A percentile compares a stretch with the other conserved stretches of the same genome.
Evolutionary conservation across 371 early-diverging fungal genomes (phyloP).

Genomic region (Mortierella sp.): DNA sequence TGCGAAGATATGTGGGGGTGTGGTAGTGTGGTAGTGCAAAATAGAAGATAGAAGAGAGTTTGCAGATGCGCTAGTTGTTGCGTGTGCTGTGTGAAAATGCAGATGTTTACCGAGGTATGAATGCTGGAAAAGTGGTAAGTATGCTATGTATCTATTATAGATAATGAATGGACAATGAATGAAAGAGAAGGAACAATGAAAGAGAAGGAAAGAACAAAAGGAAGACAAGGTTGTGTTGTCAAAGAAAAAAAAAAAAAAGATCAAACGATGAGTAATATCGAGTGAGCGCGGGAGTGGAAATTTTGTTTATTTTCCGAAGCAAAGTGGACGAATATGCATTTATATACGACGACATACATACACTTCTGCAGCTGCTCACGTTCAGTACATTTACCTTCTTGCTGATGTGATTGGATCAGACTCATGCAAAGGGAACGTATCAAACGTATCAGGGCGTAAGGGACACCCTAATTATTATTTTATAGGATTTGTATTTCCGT

Average conservation of each 20-base stretch:
- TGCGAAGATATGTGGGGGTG: neutral
- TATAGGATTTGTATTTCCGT: neutral
- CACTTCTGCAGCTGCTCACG: neutral
- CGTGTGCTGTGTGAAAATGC: neutral
- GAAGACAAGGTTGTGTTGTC: no score
- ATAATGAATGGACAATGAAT: neutral
- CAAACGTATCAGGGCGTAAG: no score
- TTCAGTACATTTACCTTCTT: neutral
- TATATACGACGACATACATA: no score
- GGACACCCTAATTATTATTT: no score
- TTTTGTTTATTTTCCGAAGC: slow-evolving; percentile 4
- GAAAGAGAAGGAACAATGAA: neutral
- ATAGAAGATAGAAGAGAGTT: neutral
- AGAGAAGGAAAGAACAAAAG: neutral
- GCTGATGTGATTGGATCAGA: neutral
- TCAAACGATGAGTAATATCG: neutral
- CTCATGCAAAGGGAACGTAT: no score
- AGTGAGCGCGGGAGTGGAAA: neutral
- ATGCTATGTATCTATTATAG: neutral
- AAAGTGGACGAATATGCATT: no score
- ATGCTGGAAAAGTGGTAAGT: no score
- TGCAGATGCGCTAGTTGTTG: neutral
- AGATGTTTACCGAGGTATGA: no score
- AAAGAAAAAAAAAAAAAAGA: no score
- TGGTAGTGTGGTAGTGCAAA: neutral